These are phyloP conservation scores for Hypoxylon fuscum DNA, from an alignment of 495 filamentous ascomycete genomes.

Conservation along the genomic window DNA sequence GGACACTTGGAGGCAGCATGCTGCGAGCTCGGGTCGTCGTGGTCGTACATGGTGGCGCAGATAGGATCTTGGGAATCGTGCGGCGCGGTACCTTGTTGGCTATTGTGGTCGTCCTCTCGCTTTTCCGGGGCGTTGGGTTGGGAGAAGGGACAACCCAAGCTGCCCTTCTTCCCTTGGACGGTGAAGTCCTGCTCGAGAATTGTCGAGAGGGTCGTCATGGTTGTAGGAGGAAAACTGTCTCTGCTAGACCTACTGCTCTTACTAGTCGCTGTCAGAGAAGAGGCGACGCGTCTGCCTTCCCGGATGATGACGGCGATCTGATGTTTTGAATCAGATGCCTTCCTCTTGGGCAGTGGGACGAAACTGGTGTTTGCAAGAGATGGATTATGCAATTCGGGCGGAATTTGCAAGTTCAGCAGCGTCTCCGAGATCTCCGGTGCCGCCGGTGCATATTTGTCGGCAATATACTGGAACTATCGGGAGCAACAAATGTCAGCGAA, in stretches of 20 bases:
- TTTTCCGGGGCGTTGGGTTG: conserved; percentile 36
- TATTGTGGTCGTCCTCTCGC: conserved; percentile 18
- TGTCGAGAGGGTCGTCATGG: conserved; percentile 60
- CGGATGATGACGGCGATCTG: conserved; percentile 63
- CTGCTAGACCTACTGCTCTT: conserved; percentile 50
- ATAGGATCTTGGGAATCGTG: conserved; percentile 66
- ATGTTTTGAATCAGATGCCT: conserved; percentile 55
- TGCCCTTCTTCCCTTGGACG: conserved; percentile 66
- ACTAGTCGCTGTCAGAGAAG: conserved; percentile 49
- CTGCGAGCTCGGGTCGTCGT: conserved; percentile 61
- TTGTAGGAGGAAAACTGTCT: conserved; percentile 51
- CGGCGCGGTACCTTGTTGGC: conserved; percentile 33
- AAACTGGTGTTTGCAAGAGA: conserved; percentile 52
- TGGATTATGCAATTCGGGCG: conserved; percentile 58
- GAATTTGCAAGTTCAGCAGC: conserved; percentile 64
- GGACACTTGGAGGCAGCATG: conserved; percentile 74
- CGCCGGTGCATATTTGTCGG: conserved; percentile 65
- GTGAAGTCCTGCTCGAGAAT: conserved; percentile 73
- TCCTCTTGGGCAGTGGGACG: conserved; percentile 60
- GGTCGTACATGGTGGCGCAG: conserved; percentile 65
- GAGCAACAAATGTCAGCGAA: conserved; percentile 24
- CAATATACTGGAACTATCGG: conserved; percentile 61
- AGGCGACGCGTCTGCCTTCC: conserved; percentile 63
- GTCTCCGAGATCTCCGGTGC: conserved; percentile 62
- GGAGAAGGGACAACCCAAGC: conserved; percentile 69